A percentile compares a stretch with the other conserved stretches of the same genome.
These are phyloP conservation scores for Boletus rufocinnamomeus DNA, from an alignment of 768 basidiomycete species.

Conservation along the genomic window DNA sequence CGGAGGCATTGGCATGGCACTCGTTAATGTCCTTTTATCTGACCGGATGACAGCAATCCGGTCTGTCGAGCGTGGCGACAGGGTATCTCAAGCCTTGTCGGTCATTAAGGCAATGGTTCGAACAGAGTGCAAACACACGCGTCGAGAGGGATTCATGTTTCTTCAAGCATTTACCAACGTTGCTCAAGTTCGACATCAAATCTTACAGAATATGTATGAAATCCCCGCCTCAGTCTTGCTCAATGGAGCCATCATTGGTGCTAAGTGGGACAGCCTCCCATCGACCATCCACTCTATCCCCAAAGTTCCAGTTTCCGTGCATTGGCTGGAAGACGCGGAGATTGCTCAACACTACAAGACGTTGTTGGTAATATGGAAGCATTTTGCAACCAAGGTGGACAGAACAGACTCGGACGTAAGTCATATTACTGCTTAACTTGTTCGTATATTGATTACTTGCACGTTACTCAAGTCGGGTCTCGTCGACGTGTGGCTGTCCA, in stretches of 20 bases:
- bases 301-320: slow-evolving; percentile 28
- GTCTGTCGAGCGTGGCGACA: slow-evolving; percentile 17
- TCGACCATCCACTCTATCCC: slow-evolving; percentile 31
- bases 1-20: slow-evolving; percentile 44
- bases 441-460: slow-evolving; percentile 7
- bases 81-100: slow-evolving; percentile 38
- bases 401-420: slow-evolving; percentile 29
- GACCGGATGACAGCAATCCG: not conserved
- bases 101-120: slow-evolving; percentile 43
- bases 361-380: slow-evolving; percentile 42
- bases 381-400: slow-evolving; percentile 24
- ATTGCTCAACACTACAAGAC: slow-evolving; percentile 40
- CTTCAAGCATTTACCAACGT: slow-evolving; percentile 39
- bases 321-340: slow-evolving; percentile 41
- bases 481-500: slow-evolving; percentile 52
- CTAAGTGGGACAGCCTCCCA: slow-evolving; percentile 28
- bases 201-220: slow-evolving; percentile 15
- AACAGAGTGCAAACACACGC: slow-evolving; percentile 26
- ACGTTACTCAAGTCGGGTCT: slow-evolving; percentile 38
- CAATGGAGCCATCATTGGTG: slow-evolving; percentile 44
- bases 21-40: slow-evolving; percentile 43
- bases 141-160: slow-evolving; percentile 37
- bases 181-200: slow-evolving; percentile 8
- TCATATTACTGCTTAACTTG: slow-evolving; percentile 3
- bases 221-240: slow-evolving; percentile 41